Evolutionary conservation across 352 stramenopile genomes (phyloP).

Genomic region (Globisporangium megalacanthum): DNA sequence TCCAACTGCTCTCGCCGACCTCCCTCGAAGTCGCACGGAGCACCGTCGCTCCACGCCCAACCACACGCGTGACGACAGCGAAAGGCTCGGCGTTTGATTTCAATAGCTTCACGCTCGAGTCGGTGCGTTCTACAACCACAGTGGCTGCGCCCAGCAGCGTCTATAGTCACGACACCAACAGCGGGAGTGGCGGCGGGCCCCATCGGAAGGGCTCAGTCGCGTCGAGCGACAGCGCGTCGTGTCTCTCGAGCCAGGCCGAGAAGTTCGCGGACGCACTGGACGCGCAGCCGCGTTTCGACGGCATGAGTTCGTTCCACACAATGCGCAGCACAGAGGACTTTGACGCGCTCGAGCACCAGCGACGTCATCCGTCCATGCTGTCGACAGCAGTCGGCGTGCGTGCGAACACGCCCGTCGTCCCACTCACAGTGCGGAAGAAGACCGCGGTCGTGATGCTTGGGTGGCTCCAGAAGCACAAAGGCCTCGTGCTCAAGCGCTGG

Average conservation of each 20-base stretch:
- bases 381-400: background rate
- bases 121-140: slow-evolving; percentile 19
- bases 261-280: slow-evolving; percentile 2
- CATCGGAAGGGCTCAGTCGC: background rate
- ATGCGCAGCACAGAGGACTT: slow-evolving; percentile 34
- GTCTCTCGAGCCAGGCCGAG: slow-evolving; percentile 1
- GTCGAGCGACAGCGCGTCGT: background rate
- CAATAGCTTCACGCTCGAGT: slow-evolving; percentile 42
- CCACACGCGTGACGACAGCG: background rate
- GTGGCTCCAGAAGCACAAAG: slow-evolving; percentile 50
- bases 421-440: background rate
- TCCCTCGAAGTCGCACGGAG: slow-evolving; percentile 12
- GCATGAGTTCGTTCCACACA: slow-evolving; percentile 12
- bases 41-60: background rate
- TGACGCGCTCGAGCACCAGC: slow-evolving; percentile 16
- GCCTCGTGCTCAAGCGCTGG: slow-evolving; percentile 52
- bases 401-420: too few species aligned
- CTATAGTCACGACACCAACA: slow-evolving; percentile 5
- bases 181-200: background rate
- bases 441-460: slow-evolving; percentile 29
- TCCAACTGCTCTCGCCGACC: slow-evolving; percentile 33
- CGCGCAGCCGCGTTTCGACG: slow-evolving; percentile 1
- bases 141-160: background rate
- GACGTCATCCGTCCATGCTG: slow-evolving; percentile 17
- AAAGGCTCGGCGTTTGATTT: slow-evolving; percentile 26